A percentile compares a stretch with the other conserved stretches of the same genome.
These are phyloP conservation scores for Przewalskia tangutica DNA, from an alignment of 257 asterid genomes.

Conservation along the genomic window DNA sequence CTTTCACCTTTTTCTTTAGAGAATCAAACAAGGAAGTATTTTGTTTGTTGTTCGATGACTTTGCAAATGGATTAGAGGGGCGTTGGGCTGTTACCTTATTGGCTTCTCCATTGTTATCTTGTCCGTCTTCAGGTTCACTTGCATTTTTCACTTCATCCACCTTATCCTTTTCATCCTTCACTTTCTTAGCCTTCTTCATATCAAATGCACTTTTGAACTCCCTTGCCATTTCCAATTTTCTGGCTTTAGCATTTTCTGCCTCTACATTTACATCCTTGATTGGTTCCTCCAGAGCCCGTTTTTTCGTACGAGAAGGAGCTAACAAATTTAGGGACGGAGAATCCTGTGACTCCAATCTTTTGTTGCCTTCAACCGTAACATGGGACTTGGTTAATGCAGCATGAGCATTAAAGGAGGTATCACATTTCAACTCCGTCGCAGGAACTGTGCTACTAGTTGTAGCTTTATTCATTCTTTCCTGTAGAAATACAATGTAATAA, in stretches of 20 bases:
- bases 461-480: conserved; percentile 63
- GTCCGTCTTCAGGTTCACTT: neutral
- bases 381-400: conserved; percentile 16
- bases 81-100: conserved; percentile 26
- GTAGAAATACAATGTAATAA: conserved; percentile 4
- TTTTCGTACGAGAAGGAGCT: conserved; percentile 18
- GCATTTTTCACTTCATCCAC: neutral
- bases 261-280: conserved; percentile 19
- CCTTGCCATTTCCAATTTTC: conserved; percentile 18
- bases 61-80: conserved; percentile 80
- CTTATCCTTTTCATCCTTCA: neutral
- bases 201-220: conserved; percentile 22
- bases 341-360: conserved; percentile 19
- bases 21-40: conserved; percentile 53
- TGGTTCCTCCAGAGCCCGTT: conserved; percentile 28
- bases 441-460: conserved; percentile 14
- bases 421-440: conserved; percentile 15
- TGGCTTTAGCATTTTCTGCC: conserved; percentile 19
- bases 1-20: conserved; percentile 49
- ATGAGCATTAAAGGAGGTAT: conserved; percentile 17
- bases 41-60: conserved; percentile 46
- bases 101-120: conserved; percentile 13
- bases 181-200: conserved; percentile 10
- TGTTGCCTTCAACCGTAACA: conserved; percentile 27
- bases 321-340: conserved; percentile 24